These are phyloP conservation scores for Pseudozyma tsukubaensis DNA, from an alignment of 1,284 basidiomycete species.

Conservation along the genomic window DNA sequence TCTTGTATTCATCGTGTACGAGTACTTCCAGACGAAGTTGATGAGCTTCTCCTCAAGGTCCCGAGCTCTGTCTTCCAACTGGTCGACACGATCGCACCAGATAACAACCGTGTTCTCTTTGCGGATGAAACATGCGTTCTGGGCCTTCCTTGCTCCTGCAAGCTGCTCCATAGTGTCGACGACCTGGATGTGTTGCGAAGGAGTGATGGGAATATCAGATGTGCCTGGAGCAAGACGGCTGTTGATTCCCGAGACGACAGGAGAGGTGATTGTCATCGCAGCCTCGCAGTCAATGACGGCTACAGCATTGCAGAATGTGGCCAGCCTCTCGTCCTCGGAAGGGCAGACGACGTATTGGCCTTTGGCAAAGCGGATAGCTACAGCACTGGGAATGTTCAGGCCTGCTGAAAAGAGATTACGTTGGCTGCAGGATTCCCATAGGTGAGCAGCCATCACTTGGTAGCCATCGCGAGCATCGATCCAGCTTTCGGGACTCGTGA, in stretches of 20 bases:
- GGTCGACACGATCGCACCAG: constrained; percentile 79
- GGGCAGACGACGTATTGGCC: constrained; percentile 49
- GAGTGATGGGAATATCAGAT: constrained; percentile 46
- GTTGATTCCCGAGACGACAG: constrained; percentile 80
- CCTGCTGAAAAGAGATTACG: constrained; percentile 33
- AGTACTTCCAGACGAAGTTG: constrained; percentile 77
- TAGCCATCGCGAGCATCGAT: constrained; percentile 48
- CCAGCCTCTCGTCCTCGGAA: constrained; percentile 24
- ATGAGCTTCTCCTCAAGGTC: constrained; percentile 83
- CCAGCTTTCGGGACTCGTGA: constrained; percentile 18
- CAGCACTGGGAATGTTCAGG: constrained; percentile 25
- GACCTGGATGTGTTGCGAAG: constrained; percentile 50
- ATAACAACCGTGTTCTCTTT: constrained; percentile 79
- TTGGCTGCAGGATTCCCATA: constrained; percentile 30
- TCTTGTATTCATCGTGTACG: constrained; percentile 24
- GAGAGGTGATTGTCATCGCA: constrained; percentile 81
- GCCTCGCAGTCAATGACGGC: constrained; percentile 80
- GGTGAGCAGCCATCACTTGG: constrained; percentile 46
- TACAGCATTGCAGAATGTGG: constrained; percentile 71
- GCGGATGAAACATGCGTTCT: constrained; percentile 84
- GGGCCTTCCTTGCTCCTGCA: constrained; percentile 80
- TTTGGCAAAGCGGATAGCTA: constrained; percentile 51
- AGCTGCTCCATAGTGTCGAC: constrained; percentile 74
- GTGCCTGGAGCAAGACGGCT: constrained; percentile 65
- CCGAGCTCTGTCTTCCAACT: constrained; percentile 52